These are phyloP conservation scores for Sporothrix euskadiensis DNA, from an alignment of 2,329 filamentous ascomycete species.

Conservation along the genomic window DNA sequence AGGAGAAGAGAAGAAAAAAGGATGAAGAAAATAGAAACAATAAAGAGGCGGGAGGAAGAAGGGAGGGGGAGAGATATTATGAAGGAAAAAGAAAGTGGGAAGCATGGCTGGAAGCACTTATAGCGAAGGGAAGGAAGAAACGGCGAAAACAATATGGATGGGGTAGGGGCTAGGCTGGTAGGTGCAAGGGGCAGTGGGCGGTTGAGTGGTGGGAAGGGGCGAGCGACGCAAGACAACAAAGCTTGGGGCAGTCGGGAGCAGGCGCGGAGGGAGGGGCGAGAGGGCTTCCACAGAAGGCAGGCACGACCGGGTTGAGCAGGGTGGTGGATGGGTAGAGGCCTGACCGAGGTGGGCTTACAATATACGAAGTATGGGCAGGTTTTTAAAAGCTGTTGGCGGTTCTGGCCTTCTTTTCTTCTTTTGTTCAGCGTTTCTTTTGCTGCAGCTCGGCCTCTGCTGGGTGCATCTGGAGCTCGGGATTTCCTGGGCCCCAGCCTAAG, in stretches of 20 bases:
- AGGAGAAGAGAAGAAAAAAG: neutral
- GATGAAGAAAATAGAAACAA: neutral
- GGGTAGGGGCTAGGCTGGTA: slow-evolving; percentile 23
- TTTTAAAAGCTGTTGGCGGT: neutral
- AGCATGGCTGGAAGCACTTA: slow-evolving; percentile 22
- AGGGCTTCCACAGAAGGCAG: slow-evolving; percentile 1
- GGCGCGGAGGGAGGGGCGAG: neutral
- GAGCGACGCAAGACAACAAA: slow-evolving; percentile 23
- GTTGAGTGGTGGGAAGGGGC: slow-evolving; percentile 25
- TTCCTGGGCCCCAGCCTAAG: slow-evolving; percentile 3
- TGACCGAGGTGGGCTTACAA: slow-evolving; percentile 25
- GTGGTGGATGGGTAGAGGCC: neutral
- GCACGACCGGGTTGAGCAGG: slow-evolving; percentile 10
- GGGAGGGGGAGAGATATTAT: neutral
- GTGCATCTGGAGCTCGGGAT: slow-evolving; percentile 13
- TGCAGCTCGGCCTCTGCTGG: neutral
- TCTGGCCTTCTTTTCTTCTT: neutral
- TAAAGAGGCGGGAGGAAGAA: neutral
- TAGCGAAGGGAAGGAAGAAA: slow-evolving; percentile 1
- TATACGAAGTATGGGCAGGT: slow-evolving; percentile 28
- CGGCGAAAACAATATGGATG: slow-evolving; percentile 26
- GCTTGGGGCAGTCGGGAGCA: slow-evolving; percentile 27
- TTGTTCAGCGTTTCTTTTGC: neutral
- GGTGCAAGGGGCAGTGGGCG: slow-evolving; percentile 13
- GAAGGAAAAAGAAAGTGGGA: slow-evolving; percentile 8